Base-by-base conservation (phyloP, 345 rosid species). In the Euphorbia lathyris region DNA sequence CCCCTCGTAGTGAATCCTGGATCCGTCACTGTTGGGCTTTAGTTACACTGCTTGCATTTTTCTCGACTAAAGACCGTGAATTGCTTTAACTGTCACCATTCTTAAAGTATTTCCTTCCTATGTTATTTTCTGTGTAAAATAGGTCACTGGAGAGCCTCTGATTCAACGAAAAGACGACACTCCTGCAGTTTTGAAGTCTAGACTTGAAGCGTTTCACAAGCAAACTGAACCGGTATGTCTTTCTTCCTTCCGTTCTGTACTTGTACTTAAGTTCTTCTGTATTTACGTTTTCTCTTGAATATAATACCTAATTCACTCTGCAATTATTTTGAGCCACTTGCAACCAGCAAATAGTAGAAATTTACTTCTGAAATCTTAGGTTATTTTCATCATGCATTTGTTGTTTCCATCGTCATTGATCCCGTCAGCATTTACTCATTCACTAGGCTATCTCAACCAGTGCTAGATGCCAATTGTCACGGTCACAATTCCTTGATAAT, bases 151-250 rank as follows among this genome's bases (percentile, higher is more conserved):
- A 75, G 97, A 91, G 66, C 90, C 92, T 58, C 75, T 90, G 84
- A 88, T 94, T 78, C 97, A 91, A 70, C 93, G 96, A 47, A 90
- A 90, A 82, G 98, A 94, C 59, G 98, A 94, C 74, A 90, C 90
- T 58, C 90, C 87, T 0, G 93, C 88, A 70, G 96, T 94, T 66
- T 89, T 94, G 14, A 91, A 73, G 76, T 90, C 96, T 38, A 87
- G 97, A 80, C 93, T 94, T 51, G 92, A 88, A 68, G 86, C 93
- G 58, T 94, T 91, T 74, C 96, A 94, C 86, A 85, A 73, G 84
- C 96, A 91, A 80, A 94, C 97, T 9, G 87, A 90, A 77, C 96
- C 96, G 3, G 96, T 94, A 84, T 64, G 70, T 60, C 26, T 64
- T 48, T 62, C 25, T 65, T 34, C 40, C 27, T n/a, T 62, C 6